Conservation (phyloP, 148 eudicot genomes). For the Hydrangea macrophylla region DNA sequence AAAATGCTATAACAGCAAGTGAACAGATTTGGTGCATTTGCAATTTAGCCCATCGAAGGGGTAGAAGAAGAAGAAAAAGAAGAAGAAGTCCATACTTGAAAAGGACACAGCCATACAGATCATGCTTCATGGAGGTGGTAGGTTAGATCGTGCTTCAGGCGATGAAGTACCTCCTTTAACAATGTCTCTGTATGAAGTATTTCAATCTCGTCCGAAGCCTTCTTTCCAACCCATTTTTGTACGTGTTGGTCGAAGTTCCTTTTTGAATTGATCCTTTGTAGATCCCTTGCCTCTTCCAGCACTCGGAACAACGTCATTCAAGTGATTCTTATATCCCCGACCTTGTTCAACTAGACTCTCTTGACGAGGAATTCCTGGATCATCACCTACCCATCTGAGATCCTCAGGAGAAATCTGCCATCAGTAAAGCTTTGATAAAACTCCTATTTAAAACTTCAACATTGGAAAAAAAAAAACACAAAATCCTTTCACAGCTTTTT, state of each 20-base stretch:
- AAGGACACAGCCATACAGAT: no score
- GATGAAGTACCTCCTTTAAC: slow-evolving; percentile 73
- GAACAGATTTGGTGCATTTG: no score
- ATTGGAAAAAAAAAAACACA: not conserved
- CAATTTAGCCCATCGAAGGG: no score
- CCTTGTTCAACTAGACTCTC: slow-evolving; percentile 16
- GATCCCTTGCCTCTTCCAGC: slow-evolving; percentile 33
- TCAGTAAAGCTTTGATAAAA: not conserved
- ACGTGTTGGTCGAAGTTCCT: slow-evolving; percentile 30
- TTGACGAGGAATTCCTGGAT: slow-evolving; percentile 62
- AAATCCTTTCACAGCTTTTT: no score
- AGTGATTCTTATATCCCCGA: slow-evolving; percentile 27
- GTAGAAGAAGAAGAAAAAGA: no score
- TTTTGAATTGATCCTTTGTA: slow-evolving; percentile 40
- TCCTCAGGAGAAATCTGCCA: slow-evolving; percentile 70
- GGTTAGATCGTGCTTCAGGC: no score
- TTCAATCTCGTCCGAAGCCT: slow-evolving; percentile 64
- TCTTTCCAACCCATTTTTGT: slow-evolving; percentile 46
- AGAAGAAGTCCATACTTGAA: no score
- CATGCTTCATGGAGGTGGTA: no score
- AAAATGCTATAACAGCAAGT: no score
- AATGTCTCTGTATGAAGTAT: slow-evolving; percentile 80
- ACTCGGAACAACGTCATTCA: slow-evolving; percentile 26
- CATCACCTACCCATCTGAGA: slow-evolving; percentile 79
- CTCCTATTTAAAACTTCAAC: not conserved